phyloP scores from a whole-genome alignment of 2,329 filamentous ascomycete genomes.

The Hirsutella thompsonii region DNA sequence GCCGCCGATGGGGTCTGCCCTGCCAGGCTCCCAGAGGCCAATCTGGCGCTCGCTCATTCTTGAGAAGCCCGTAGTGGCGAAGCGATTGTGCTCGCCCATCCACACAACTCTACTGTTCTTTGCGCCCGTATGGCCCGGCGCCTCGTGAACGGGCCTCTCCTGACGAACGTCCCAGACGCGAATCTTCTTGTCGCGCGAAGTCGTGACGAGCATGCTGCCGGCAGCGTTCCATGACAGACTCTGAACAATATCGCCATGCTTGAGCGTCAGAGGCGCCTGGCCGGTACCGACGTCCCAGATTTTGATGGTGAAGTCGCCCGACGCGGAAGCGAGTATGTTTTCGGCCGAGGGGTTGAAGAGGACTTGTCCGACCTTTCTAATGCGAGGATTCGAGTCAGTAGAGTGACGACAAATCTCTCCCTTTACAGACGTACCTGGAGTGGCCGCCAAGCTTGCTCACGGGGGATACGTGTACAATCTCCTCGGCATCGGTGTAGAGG shows the following conservation, averaged over 20 bases:
- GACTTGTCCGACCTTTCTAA: slow-evolving; percentile 92
- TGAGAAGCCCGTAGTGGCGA: slow-evolving; percentile 94
- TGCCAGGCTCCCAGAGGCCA: slow-evolving; percentile 87
- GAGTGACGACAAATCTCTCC: background rate
- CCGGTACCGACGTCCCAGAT: slow-evolving; percentile 86
- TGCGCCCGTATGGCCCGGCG: slow-evolving; percentile 74
- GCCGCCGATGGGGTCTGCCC: slow-evolving; percentile 74
- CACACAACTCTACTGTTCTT: slow-evolving; percentile 97
- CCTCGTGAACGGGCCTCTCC: slow-evolving; percentile 75
- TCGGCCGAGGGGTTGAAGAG: slow-evolving; percentile 95
- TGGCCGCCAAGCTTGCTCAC: slow-evolving; percentile 76
- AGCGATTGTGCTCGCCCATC: slow-evolving; percentile 93
- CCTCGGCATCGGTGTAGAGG: slow-evolving; percentile 72
- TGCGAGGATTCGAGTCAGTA: background rate
- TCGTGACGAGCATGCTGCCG: slow-evolving; percentile 77
- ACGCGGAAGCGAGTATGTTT: slow-evolving; percentile 88
- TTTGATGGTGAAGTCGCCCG: slow-evolving; percentile 90
- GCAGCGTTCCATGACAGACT: slow-evolving; percentile 92
- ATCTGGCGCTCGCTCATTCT: slow-evolving; percentile 97
- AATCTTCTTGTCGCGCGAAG: slow-evolving; percentile 95
- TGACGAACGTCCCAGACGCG: slow-evolving; percentile 96
- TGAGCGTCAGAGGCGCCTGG: slow-evolving; percentile 60
- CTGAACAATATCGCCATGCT: slow-evolving; percentile 85
- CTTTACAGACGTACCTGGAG: slow-evolving; percentile 52
- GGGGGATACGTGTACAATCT: slow-evolving; percentile 69